Base-by-base conservation (phyloP, 2,329 filamentous ascomycete genomes). In the Xylariaceae sp. region DNA sequence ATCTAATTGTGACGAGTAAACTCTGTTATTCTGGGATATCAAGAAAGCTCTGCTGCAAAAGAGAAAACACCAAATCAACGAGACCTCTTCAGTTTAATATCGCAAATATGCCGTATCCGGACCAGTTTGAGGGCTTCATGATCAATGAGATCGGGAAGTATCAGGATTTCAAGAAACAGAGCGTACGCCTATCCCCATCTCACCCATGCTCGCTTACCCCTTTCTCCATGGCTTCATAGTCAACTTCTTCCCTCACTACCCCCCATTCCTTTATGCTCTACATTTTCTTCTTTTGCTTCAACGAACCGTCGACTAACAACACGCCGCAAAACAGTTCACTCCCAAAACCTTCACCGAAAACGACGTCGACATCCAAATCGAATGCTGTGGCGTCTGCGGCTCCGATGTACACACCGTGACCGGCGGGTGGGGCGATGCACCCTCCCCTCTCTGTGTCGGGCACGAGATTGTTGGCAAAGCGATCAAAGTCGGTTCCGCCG, bases 301-400 rank as follows among this genome's bases (percentile, higher is more conserved):
- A 14, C 11, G 14, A 2, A 10, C 19, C 6, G 12, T 21, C 29
- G 11, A 16, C 48, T 5, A 49, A 12, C 11, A 22, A 19, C 16
- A 34, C 25, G 14, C 12, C 3, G 6, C 5, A 33, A 6, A 19
- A 22, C 27, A 62, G 60, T 62, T 63, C 42, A 64, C 62, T 45
- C 57, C 59, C 20, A 62, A 63, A 44, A 47, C 45, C 16, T 64
- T 64, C 23, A 56, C 56, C 16, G 55, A 83, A 54, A 70, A 82
- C 62, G 82, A 86, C 58, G 73, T 86, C 54, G 83, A 86, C 54
- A 77, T 86, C 62, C 80, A 83, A 64, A 79, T 86, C 57, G 80
- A 85, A 53, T 77, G 74, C 53, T 83, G 80, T 55, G 80, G 80
- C 58, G 68, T 79, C 22, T 79, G 76, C 55, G 75, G 78, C 49